Conservation (phyloP, 352 stramenopile genomes). For the Nothophytophthora sp. region DNA sequence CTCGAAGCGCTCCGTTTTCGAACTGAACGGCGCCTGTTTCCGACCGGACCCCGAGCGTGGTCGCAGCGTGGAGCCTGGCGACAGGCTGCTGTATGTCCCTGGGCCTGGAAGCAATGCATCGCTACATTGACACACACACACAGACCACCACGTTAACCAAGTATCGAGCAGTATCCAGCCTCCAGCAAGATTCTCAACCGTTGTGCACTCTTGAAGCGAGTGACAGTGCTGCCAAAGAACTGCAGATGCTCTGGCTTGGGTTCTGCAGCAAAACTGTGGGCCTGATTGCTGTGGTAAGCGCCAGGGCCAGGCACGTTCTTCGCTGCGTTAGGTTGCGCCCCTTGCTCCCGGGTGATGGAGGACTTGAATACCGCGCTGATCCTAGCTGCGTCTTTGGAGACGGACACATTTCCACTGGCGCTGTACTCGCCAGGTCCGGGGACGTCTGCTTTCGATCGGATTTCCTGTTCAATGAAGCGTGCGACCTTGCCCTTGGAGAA, state of each 20-base stretch:
- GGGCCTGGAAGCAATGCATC: constrained; percentile 46
- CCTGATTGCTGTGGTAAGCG: constrained; percentile 49
- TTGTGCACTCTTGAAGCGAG: constrained; percentile 50
- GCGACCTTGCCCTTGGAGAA: constrained; percentile 77
- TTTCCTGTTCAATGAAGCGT: constrained; percentile 64
- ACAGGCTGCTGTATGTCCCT: constrained; percentile 60
- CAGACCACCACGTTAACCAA: neutral
- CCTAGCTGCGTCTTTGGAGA: constrained; percentile 41
- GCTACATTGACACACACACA: constrained; percentile 6
- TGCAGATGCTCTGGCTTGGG: constrained; percentile 74
- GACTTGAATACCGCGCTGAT: constrained; percentile 81
- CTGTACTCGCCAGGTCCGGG: constrained; percentile 72
- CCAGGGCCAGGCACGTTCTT: constrained; percentile 63
- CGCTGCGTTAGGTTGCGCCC: constrained; percentile 22
- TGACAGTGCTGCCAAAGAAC: constrained; percentile 81
- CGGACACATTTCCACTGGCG: constrained; percentile 17
- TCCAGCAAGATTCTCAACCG: constrained; percentile 18
- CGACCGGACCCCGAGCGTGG: constrained; percentile 19
- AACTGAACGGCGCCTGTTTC: constrained; percentile 66
- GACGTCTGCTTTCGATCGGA: constrained; percentile 49
- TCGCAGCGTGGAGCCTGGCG: constrained; percentile 30
- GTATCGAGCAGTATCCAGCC: neutral
- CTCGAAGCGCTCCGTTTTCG: constrained; percentile 77
- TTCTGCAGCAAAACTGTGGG: constrained; percentile 37
- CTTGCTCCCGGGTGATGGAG: constrained; percentile 52